These are phyloP conservation scores for Thielaviopsis ethacetica DNA, from an alignment of 2,329 filamentous ascomycete species.

Conservation along the genomic window DNA sequence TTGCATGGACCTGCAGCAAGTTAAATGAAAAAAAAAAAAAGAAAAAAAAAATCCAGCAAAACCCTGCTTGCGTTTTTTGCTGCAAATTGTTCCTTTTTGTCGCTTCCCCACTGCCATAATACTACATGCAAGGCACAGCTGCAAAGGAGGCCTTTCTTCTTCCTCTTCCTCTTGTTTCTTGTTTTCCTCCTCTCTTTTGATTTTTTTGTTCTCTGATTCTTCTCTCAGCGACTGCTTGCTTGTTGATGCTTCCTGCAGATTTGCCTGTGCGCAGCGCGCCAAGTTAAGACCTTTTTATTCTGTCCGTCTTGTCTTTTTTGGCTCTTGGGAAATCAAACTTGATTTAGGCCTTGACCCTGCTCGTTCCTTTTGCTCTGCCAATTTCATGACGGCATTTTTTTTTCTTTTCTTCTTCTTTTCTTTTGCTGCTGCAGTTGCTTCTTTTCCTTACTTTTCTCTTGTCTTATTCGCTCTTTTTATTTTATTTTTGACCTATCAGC, in stretches of 20 bases:
- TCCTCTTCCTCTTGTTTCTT: neutral
- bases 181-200: neutral
- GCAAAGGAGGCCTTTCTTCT: neutral
- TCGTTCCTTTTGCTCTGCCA: neutral
- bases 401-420: neutral
- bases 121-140: neutral
- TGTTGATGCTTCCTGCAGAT: neutral
- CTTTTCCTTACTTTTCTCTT: too few relatives aligned
- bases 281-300: neutral
- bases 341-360: neutral
- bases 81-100: neutral
- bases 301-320: neutral
- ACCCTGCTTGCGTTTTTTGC: neutral
- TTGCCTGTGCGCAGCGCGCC: neutral
- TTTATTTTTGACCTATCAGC: too few relatives aligned
- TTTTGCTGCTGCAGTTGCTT: too few relatives aligned
- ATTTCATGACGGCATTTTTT: neutral
- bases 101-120: neutral
- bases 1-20: conserved; percentile 8
- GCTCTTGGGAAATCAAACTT: neutral
- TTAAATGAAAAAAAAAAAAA: neutral
- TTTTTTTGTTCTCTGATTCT: neutral
- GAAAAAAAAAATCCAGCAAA: neutral
- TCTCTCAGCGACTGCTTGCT: neutral
- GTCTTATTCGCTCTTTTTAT: too few relatives aligned